Percentiles rank a stretch among this genome's conserved stretches.
These are phyloP conservation scores for Beauveria australis DNA, from an alignment of 2,329 filamentous ascomycete genomes.

Conservation along the genomic window DNA sequence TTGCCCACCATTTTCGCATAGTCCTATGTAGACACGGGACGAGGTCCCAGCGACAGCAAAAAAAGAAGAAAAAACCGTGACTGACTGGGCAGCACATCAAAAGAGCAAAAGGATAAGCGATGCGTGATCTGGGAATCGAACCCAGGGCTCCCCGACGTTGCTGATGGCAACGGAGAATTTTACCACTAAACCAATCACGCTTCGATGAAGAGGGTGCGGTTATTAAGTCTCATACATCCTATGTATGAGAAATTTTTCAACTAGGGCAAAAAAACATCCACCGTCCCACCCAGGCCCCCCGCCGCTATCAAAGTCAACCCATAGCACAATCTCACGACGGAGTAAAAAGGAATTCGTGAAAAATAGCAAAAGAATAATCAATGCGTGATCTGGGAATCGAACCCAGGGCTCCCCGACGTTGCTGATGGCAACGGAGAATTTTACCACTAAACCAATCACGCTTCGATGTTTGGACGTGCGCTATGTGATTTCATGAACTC, in stretches of 20 bases:
- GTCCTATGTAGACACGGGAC: not conserved
- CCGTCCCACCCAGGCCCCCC: not conserved
- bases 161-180: conserved; percentile 17
- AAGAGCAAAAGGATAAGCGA: conserved; percentile 3
- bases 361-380: conserved; percentile 4
- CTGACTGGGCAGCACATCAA: not conserved
- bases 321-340: not conserved
- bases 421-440: conserved; percentile 18
- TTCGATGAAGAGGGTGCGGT: not conserved
- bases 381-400: conserved; percentile 19
- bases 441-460: conserved; percentile 19
- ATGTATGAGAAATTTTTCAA: not conserved
- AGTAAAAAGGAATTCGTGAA: not conserved
- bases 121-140: conserved; percentile 17
- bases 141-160: conserved; percentile 16
- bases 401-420: conserved; percentile 15
- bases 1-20: no score
- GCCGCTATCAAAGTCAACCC: not conserved
- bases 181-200: conserved; percentile 18
- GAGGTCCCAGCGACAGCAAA: not conserved
- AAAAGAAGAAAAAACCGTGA: not conserved
- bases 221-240: not conserved
- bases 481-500: not conserved
- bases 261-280: not conserved
- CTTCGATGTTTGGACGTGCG: not conserved